These are phyloP conservation scores for Diaporthe sp. DNA, from an alignment of 2,329 filamentous ascomycete species.

Conservation along the genomic window DNA sequence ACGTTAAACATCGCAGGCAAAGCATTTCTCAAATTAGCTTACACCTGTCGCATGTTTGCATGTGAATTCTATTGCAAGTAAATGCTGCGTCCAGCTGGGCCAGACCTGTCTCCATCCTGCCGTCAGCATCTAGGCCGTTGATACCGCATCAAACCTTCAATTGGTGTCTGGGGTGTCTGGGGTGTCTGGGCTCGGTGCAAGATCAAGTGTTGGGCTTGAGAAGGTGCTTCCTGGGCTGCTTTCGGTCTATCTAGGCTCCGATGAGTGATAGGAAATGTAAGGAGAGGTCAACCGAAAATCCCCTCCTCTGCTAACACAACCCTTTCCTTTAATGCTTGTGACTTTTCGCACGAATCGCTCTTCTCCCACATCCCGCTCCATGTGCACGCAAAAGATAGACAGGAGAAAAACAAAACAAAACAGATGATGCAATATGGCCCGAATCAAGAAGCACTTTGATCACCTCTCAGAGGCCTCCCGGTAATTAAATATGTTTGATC, in stretches of 20 bases:
- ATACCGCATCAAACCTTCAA: too few relatives aligned
- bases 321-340: slow-evolving; percentile 28
- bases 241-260: slow-evolving; percentile 35
- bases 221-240: slow-evolving; percentile 30
- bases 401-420: slow-evolving; percentile 47
- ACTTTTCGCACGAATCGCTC: slow-evolving; percentile 31
- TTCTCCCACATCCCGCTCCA: slow-evolving; percentile 30
- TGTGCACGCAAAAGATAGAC: slow-evolving; percentile 35
- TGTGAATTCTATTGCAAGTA: not conserved
- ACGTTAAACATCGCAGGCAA: slow-evolving; percentile 1
- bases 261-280: slow-evolving; percentile 32
- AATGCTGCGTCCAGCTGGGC: not conserved
- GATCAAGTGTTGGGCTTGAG: not conserved
- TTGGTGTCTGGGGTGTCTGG: too few relatives aligned
- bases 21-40: not conserved
- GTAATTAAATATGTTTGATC: slow-evolving; percentile 38
- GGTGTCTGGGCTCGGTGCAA: not conserved
- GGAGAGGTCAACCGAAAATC: slow-evolving; percentile 15
- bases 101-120: not conserved
- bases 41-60: not conserved
- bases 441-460: slow-evolving; percentile 41
- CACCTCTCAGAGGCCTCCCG: slow-evolving; percentile 34
- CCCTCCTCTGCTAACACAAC: slow-evolving; percentile 17
- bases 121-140: not conserved
- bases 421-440: slow-evolving; percentile 39